Percentiles rank a stretch among this genome's conserved stretches.
Evolutionary conservation across 2,329 filamentous ascomycete genomes (phyloP).

Genomic region (Tolypocladium paradoxum): DNA sequence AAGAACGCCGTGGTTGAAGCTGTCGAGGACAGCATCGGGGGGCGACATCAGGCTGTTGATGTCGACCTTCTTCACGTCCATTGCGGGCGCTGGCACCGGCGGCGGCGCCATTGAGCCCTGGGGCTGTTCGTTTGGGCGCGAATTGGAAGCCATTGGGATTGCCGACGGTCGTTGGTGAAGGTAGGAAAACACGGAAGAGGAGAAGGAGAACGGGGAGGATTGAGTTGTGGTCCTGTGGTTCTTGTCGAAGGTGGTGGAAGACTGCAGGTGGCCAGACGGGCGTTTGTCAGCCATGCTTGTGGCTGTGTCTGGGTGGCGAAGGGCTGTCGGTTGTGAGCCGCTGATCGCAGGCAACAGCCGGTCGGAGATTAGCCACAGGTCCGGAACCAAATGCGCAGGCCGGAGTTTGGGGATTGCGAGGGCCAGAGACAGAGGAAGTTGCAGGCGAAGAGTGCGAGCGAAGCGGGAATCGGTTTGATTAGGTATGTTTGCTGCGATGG

Average conservation of each 20-base stretch:
- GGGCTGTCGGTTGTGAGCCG: background rate
- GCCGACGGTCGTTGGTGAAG: conserved; percentile 6
- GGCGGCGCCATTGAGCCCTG: conserved; percentile 19
- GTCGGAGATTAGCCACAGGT: background rate
- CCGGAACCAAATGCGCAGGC: background rate
- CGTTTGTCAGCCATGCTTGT: conserved; percentile 26
- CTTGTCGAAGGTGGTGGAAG: conserved; percentile 22
- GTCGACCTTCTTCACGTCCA: conserved; percentile 30
- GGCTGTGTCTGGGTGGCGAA: conserved; percentile 1
- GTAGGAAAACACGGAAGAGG: conserved; percentile 5
- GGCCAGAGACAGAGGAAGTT: background rate
- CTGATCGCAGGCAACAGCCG: background rate
- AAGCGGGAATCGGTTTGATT: background rate
- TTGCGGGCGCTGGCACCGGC: conserved; percentile 10
- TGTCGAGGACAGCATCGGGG: conserved; percentile 45
- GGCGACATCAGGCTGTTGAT: conserved; percentile 52
- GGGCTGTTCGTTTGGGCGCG: conserved; percentile 9
- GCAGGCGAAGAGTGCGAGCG: background rate
- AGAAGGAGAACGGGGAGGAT: conserved; percentile 5
- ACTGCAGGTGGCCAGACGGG: conserved; percentile 11
- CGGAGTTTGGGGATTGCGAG: background rate
- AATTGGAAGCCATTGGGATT: conserved; percentile 16
- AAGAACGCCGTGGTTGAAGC: conserved; percentile 27
- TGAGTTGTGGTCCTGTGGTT: conserved; percentile 6
- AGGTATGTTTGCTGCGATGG: background rate